Evolutionary conservation across 75 land plant genomes (phyloP).

Genomic region (Picea glauca): DNA sequence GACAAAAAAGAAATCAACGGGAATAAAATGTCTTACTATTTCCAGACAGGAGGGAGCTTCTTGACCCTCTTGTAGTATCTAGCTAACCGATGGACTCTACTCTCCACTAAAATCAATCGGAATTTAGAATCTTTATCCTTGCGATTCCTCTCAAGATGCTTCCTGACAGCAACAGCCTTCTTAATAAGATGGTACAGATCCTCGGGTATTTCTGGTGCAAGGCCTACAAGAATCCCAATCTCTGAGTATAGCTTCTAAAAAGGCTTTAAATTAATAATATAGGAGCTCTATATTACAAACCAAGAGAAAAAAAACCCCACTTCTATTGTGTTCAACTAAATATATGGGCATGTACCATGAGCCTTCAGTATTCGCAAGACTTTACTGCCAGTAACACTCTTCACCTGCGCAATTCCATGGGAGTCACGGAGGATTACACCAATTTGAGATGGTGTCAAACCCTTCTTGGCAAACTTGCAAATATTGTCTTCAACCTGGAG

Average conservation of each 20-base stretch:
- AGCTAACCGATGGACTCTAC: constrained; percentile 76
- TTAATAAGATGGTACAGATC: constrained; percentile 78
- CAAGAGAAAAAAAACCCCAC: not conserved
- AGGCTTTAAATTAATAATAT: not conserved
- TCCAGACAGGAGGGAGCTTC: constrained; percentile 86
- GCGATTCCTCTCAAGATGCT: constrained; percentile 82
- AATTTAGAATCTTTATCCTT: constrained; percentile 90
- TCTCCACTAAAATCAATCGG: constrained; percentile 74
- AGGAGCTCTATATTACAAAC: not conserved
- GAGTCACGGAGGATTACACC: constrained; percentile 90
- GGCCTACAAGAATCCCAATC: constrained; percentile 26
- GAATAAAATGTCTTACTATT: constrained; percentile 48
- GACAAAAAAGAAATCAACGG: not conserved
- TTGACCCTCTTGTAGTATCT: constrained; percentile 84
- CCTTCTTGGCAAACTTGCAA: constrained; percentile 93
- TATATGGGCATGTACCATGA: constrained; percentile 45
- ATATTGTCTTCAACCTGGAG: constrained; percentile 66
- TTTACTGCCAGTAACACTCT: constrained; percentile 84
- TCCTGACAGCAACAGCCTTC: constrained; percentile 87
- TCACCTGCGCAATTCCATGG: constrained; percentile 90
- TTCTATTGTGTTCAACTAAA: not conserved
- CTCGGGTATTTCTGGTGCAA: constrained; percentile 85
- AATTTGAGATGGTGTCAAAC: constrained; percentile 87
- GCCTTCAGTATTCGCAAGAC: constrained; percentile 83
- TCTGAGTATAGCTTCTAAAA: not conserved